phyloP scores from a whole-genome alignment of 495 filamentous ascomycete species.

The Hypomontagnella monticulosa region DNA sequence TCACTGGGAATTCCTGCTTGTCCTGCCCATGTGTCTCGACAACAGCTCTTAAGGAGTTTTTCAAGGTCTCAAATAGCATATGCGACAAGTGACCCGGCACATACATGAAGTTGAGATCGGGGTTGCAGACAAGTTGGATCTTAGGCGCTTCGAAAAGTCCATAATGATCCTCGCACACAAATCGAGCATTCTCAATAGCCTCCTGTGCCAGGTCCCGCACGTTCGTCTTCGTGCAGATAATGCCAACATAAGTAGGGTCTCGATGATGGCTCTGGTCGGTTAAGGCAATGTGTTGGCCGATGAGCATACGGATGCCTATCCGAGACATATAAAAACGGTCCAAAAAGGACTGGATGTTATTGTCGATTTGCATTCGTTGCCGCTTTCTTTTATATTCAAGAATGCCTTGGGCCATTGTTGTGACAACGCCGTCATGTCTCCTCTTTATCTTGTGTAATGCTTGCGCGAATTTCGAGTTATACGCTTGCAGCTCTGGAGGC shows the following conservation, averaged over 20 bases:
- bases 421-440: slow-evolving; percentile 95
- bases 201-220: slow-evolving; percentile 95
- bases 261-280: slow-evolving; percentile 88
- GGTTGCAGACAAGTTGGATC: slow-evolving; percentile 93
- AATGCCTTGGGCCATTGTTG: slow-evolving; percentile 93
- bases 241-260: slow-evolving; percentile 94
- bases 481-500: slow-evolving; percentile 94
- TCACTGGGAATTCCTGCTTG: slow-evolving; percentile 93
- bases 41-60: slow-evolving; percentile 96
- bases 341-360: slow-evolving; percentile 94
- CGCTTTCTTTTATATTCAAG: slow-evolving; percentile 96
- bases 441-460: slow-evolving; percentile 91
- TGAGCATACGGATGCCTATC: slow-evolving; percentile 99
- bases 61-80: slow-evolving; percentile 99
- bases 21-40: slow-evolving; percentile 96
- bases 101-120: slow-evolving; percentile 97
- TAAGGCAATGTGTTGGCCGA: slow-evolving; percentile 96
- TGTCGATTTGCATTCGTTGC: slow-evolving; percentile 98
- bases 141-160: slow-evolving; percentile 97
- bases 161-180: slow-evolving; percentile 99
- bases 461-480: slow-evolving; percentile 89
- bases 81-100: slow-evolving; percentile 96
- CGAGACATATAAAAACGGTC: slow-evolving; percentile 99
- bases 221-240: slow-evolving; percentile 98
- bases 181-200: slow-evolving; percentile 97